Evolutionary conservation across 805 yeast species (phyloP), one percentile per base, ranked within the genome.

Genomic region (Barnettozyma siamensis): DNA sequence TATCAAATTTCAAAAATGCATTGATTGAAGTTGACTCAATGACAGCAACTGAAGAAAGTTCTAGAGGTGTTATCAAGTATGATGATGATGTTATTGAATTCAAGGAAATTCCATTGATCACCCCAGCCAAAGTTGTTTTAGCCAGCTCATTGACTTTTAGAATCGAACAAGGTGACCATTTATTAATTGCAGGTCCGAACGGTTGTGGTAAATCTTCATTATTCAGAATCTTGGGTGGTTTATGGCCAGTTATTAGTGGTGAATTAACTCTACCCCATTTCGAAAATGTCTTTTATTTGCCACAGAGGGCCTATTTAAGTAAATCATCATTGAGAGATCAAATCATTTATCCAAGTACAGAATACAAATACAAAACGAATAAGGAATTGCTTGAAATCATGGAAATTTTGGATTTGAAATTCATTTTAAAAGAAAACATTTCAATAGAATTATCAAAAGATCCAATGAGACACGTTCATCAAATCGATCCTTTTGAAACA

Each of bases 151-250:
- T 89, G 51, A 69, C 76, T 21, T 88, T 89, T 60, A 73, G 80
- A 38, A 75, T 89, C 40, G 75, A 81, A 47, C 83, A 77, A 27
- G 96, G 96, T 28, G 81, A 88, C 38, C 93, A 89, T 62, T 67
- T 89, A 38, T 70, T 89, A 40, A 88, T 89, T 58, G 88, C 91
- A 9, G 98, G 98, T 0, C 97, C 97, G 12, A 89, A 89, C 57
- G 98, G 98, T 1, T 85, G 95, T 48, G 98, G 98, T 21, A 89
- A 89, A 64, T 88, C 96, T 0, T 89, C 97, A 0, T 66, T 89
- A 43, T 89, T 89, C 62, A 75, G 98, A 57, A 76, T 89, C 54
- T 72, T 89, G 35, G 96, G 97, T 41, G 96, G 96, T 0, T 69
- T 89, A 50, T 89, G 98, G 98, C 95, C 93, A 3, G 80, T 88